These are phyloP conservation scores for Apiospora arundinis DNA, from an alignment of 2,329 filamentous ascomycete species.

Conservation along the genomic window DNA sequence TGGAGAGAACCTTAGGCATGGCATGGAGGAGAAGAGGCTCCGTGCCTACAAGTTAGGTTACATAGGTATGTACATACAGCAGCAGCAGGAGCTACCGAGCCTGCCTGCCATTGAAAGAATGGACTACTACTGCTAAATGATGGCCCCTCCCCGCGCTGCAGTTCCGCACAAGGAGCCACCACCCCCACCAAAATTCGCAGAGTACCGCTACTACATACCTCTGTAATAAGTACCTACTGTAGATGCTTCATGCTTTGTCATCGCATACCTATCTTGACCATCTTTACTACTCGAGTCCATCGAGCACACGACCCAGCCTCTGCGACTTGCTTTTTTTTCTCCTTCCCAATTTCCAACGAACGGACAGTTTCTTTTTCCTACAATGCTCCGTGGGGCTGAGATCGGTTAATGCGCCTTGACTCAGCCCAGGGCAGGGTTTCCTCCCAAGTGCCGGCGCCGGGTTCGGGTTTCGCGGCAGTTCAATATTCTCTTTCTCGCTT, in stretches of 20 bases:
- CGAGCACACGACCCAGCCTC: background rate
- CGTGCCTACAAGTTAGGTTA: too few species aligned
- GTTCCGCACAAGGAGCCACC: constrained; percentile 7
- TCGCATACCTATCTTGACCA: background rate
- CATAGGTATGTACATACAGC: too few species aligned
- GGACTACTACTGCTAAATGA: background rate
- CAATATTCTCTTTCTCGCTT: too few species aligned
- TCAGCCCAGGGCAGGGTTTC: too few species aligned
- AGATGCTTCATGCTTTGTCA: background rate
- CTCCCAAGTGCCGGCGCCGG: too few species aligned
- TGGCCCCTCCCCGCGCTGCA: constrained; percentile 10
- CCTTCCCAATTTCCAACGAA: background rate
- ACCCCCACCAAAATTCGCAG: too few species aligned
- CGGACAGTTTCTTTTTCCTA: background rate
- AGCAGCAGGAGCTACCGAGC: too few species aligned
- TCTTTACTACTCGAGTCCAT: background rate
- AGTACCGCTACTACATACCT: too few species aligned
- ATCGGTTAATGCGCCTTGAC: background rate
- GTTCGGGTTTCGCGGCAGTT: background rate
- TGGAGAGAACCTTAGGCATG: background rate
- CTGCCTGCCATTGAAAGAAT: background rate
- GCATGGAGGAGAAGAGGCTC: background rate
- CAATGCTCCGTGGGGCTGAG: background rate
- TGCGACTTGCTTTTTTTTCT: background rate
- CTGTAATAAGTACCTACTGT: too few species aligned